Evolutionary conservation across 306 rosid genomes (phyloP).

Genomic region (Leucaena leucocephala): DNA sequence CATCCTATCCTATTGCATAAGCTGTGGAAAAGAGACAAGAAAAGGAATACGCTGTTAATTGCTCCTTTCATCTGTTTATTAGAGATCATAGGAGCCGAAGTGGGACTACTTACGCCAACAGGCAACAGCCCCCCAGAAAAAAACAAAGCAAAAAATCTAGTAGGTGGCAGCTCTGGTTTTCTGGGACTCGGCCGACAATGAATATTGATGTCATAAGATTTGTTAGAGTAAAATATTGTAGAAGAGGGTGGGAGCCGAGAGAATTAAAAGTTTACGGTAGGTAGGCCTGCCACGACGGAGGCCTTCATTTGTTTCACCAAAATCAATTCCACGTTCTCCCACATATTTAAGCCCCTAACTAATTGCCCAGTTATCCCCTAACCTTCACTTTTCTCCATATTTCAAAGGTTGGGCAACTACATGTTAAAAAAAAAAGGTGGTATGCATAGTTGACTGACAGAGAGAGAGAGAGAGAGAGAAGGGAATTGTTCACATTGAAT

Average conservation of each 20-base stretch:
- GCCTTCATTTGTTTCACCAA: neutral
- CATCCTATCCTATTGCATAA: neutral
- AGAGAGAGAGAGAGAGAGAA: neutral
- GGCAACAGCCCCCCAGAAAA: too few species aligned
- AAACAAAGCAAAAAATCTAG: too few species aligned
- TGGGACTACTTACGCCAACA: neutral
- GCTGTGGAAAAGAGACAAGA: neutral
- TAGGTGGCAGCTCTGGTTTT: too few species aligned
- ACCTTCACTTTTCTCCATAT: neutral
- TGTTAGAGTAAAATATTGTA: neutral
- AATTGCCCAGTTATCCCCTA: neutral
- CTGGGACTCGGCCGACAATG: too few species aligned
- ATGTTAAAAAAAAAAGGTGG: constrained; percentile 1
- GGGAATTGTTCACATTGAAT: neutral
- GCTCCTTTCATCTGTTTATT: neutral
- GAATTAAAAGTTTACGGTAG: neutral
- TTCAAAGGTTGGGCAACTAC: constrained; percentile 10
- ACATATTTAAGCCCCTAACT: too few species aligned
- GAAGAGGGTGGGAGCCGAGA: neutral
- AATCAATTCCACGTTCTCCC: too few species aligned
- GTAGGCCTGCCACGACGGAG: neutral
- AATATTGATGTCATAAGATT: too few species aligned
- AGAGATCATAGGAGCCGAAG: neutral
- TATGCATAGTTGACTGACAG: neutral
- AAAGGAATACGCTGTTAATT: too few species aligned